Base-by-base conservation (phyloP, 192 early-diverging fungal species). In the Martensiomyces pterosporus region DNA sequence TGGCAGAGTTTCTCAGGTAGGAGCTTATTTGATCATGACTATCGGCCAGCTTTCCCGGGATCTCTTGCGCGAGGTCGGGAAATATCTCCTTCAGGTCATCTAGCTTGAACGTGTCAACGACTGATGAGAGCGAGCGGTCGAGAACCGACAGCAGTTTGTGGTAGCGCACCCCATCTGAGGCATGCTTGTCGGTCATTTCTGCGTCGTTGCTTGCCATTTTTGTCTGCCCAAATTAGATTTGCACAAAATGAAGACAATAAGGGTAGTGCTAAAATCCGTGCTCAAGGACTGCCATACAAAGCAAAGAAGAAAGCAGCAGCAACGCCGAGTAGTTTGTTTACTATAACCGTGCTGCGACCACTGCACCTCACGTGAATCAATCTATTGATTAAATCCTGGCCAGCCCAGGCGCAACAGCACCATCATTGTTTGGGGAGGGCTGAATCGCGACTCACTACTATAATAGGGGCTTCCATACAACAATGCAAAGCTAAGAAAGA, bases 1-100 rank as follows among this genome's bases (percentile, higher is more conserved):
- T 65, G 10, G 70, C 63, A 29, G 70, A 74, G 59, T 74, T 74
- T 26, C 59, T 40, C 27, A 74, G 41, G 39, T 74, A 74, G 7
- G 62, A 59, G 54, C 70, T 66, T 16, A 74, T 57, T 32, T 74
- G 70, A 24, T 74, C 63, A 39, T 74, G 62, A 43, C 58, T 66
- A 39, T 66, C 63, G 5, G 58, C 64, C 9, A 74, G 58, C 43
- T 62, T 74, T 32, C 48, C 58, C 14, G 70, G 70, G 17, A 74
- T 74, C 44, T 74, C 63, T 18, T 49, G 50, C 14, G 70, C 63
- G 25, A 74, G 44, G 39, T 57, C 58, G 1, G 70, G 59, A 24
- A 74, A 67, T 17, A 67, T 61, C 4, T 41, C 42, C 43, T 47
- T 49, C 12, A 74, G 43, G 23, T 57, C 70, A 9, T 58, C 59